phyloP scores from a whole-genome alignment of 2,329 filamentous ascomycete species.

The Nemania sp. region DNA sequence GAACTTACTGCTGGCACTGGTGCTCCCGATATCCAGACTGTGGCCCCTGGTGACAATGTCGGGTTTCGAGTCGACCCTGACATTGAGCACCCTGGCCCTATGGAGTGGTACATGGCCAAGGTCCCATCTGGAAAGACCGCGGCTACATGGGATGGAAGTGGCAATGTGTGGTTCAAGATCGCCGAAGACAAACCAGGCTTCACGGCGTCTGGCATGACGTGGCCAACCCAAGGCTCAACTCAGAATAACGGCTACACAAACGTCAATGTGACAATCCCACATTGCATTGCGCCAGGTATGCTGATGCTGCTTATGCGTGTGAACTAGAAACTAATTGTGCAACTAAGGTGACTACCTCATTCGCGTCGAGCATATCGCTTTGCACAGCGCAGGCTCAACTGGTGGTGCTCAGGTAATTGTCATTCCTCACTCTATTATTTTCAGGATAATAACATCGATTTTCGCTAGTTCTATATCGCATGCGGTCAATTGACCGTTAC shows the following conservation, averaged over 20 bases:
- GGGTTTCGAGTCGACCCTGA: too few species aligned
- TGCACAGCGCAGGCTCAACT: too few species aligned
- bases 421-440: too few species aligned
- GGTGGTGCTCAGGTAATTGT: too few species aligned
- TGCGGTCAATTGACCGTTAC: constrained; percentile 46
- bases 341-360: background rate
- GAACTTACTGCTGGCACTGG: too few species aligned
- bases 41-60: too few species aligned
- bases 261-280: too few species aligned
- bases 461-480: constrained; percentile 46
- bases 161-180: background rate
- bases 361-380: background rate
- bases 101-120: background rate
- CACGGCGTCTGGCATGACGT: background rate
- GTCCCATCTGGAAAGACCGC: background rate
- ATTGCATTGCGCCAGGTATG: background rate
- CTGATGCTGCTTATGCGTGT: background rate
- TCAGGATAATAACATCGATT: too few species aligned
- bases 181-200: too few species aligned
- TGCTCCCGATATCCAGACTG: too few species aligned
- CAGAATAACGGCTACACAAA: too few species aligned
- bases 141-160: background rate
- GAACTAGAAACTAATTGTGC: background rate
- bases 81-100: background rate
- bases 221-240: background rate